Conservation (phyloP, 139 green algal species). For the Chlamydomonas urium region DNA sequence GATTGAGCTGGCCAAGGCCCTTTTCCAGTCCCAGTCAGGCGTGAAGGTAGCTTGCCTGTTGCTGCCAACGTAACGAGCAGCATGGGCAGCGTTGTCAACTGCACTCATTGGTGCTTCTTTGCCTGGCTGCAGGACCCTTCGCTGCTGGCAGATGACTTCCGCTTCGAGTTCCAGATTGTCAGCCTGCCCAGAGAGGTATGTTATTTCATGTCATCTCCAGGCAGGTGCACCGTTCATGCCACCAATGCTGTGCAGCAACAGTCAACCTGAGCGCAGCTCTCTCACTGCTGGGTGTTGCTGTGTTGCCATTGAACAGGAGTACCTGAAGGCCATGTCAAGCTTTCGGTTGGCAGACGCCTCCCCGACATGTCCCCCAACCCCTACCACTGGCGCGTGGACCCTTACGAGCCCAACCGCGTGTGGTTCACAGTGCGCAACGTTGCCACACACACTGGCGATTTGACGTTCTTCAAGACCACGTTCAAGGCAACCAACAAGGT, state of each 20-base stretch:
- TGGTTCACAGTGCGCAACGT: constrained; percentile 60
- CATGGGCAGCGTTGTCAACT: neutral
- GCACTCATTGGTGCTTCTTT: neutral
- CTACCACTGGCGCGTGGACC: constrained; percentile 54
- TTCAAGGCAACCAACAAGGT: constrained; percentile 46
- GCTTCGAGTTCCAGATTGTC: constrained; percentile 53
- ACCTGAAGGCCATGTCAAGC: constrained; percentile 38
- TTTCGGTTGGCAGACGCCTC: constrained; percentile 49
- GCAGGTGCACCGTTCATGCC: no score
- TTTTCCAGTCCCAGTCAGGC: constrained; percentile 22
- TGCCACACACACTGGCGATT: constrained; percentile 42
- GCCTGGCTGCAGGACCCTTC: constrained; percentile 29
- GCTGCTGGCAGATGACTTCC: constrained; percentile 43
- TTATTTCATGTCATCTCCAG: no score
- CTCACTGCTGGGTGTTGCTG: no score
- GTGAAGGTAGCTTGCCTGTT: neutral
- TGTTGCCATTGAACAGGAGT: constrained; percentile 38
- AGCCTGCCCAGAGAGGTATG: constrained; percentile 31
- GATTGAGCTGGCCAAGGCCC: constrained; percentile 36
- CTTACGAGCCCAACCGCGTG: constrained; percentile 64
- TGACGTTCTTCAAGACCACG: constrained; percentile 41
- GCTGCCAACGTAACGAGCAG: neutral
- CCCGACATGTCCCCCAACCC: constrained; percentile 48
- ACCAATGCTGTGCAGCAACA: no score
- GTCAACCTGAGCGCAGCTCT: no score